Evolutionary conservation across 2,329 filamentous ascomycete genomes (phyloP).

Genomic region (Geosmithia putterillii): DNA sequence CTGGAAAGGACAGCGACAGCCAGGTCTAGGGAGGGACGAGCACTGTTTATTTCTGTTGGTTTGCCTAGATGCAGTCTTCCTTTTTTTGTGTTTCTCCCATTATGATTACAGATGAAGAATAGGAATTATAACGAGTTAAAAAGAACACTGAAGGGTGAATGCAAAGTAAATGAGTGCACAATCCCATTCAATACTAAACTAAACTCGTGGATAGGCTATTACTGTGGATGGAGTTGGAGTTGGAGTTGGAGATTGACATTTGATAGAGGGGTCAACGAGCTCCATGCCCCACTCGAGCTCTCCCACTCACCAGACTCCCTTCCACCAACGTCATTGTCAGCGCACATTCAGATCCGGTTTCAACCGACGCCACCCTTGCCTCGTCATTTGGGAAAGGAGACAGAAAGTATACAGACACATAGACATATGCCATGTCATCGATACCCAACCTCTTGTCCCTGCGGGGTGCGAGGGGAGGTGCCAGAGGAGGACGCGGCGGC

Average conservation of each 20-base stretch:
- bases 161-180: too few species aligned
- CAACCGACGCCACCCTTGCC: not conserved
- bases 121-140: constrained; percentile 15
- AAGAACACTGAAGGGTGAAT: too few species aligned
- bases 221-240: too few species aligned
- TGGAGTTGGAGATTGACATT: too few species aligned
- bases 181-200: not conserved
- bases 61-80: not conserved
- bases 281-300: not conserved
- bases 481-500: constrained; percentile 28
- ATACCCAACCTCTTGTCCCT: constrained; percentile 68
- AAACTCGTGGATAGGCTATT: too few species aligned
- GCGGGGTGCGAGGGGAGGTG: constrained; percentile 28
- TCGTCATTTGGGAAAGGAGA: not conserved
- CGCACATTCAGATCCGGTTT: not conserved
- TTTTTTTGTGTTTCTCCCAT: constrained; percentile 5
- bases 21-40: too few species aligned
- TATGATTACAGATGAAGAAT: constrained; percentile 14
- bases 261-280: not conserved
- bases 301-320: not conserved
- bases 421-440: constrained; percentile 21
- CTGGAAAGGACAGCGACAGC: too few species aligned
- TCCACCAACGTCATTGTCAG: not conserved
- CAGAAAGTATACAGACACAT: not conserved
- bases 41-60: not conserved